phyloP scores from a whole-genome alignment of 352 stramenopile genomes.

The Phytophthora citricola region DNA sequence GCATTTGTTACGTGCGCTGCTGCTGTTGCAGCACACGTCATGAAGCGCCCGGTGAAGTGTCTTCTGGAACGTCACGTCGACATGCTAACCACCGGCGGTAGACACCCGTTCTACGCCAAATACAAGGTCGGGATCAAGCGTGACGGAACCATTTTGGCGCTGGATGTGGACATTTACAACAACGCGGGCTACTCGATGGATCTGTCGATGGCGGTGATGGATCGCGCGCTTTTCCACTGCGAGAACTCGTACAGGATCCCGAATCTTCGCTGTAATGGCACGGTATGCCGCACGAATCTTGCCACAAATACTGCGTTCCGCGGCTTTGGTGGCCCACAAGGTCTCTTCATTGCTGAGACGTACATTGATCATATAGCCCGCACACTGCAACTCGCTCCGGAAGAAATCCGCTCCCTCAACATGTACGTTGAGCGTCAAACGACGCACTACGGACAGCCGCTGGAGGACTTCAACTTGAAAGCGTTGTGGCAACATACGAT shows the following conservation, averaged over 20 bases:
- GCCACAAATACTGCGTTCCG: constrained; percentile 96
- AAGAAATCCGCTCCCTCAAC: constrained; percentile 88
- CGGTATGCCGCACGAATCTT: constrained; percentile 95
- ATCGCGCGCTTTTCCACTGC: constrained; percentile 96
- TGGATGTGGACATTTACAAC: constrained; percentile 94
- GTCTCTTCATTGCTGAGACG: constrained; percentile 91
- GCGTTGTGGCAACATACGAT: constrained; percentile 84
- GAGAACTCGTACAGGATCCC: constrained; percentile 96
- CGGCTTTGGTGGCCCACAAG: constrained; percentile 96
- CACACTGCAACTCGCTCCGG: constrained; percentile 68
- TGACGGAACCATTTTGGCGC: constrained; percentile 87
- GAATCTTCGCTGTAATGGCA: constrained; percentile 87
- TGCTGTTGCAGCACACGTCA: constrained; percentile 90
- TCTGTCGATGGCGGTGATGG: constrained; percentile 94
- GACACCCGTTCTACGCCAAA: constrained; percentile 94
- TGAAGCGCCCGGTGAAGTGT: constrained; percentile 91
- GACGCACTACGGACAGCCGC: constrained; percentile 94
- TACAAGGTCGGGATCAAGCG: constrained; percentile 92
- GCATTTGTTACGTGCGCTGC: constrained; percentile 92
- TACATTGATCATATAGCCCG: constrained; percentile 96
- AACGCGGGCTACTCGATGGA: constrained; percentile 96
- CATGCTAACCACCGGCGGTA: constrained; percentile 93
- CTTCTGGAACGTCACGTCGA: constrained; percentile 95
- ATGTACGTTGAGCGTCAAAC: constrained; percentile 91
- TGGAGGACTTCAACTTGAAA: constrained; percentile 93